These are phyloP conservation scores for Lodderomyces elongisporus DNA, from an alignment of 1,139 yeast species.

Conservation along the genomic window DNA sequence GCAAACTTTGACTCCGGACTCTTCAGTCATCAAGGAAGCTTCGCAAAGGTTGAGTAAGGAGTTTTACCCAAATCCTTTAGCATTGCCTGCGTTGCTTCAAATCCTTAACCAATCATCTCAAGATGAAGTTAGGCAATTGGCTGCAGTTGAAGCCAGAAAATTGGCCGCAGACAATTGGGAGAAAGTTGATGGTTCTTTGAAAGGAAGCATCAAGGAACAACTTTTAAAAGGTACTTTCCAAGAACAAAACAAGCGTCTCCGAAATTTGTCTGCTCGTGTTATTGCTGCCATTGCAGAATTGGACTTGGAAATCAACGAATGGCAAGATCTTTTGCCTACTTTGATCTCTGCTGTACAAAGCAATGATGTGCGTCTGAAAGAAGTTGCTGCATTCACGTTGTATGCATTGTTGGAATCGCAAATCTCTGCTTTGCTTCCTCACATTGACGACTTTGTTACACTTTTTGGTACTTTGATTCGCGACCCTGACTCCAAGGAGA, in stretches of 20 bases:
- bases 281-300: conserved; percentile 78
- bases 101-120: conserved; percentile 65
- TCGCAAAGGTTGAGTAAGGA: conserved; percentile 69
- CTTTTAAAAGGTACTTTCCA: conserved; percentile 66
- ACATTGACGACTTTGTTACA: conserved; percentile 62
- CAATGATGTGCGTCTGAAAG: conserved; percentile 60
- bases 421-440: conserved; percentile 56
- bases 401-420: conserved; percentile 75
- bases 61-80: conserved; percentile 64
- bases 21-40: conserved; percentile 76
- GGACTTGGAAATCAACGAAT: conserved; percentile 60
- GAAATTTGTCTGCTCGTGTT: conserved; percentile 88
- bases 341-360: conserved; percentile 65
- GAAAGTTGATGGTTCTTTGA: conserved; percentile 44
- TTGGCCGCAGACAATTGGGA: conserved; percentile 73
- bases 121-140: conserved; percentile 69
- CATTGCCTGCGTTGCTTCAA: conserved; percentile 80
- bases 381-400: conserved; percentile 78
- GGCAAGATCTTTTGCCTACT: conserved; percentile 76
- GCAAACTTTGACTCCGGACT: conserved; percentile 72
- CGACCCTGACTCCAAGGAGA: conserved; percentile 64
- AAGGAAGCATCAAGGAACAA: conserved; percentile 60
- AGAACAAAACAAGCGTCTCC: conserved; percentile 53
- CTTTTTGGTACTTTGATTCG: conserved; percentile 64
- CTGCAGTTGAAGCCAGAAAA: conserved; percentile 94